These are phyloP conservation scores for Wallacemonas rigidus DNA, from an alignment of 208 protist species.

Conservation along the genomic window DNA sequence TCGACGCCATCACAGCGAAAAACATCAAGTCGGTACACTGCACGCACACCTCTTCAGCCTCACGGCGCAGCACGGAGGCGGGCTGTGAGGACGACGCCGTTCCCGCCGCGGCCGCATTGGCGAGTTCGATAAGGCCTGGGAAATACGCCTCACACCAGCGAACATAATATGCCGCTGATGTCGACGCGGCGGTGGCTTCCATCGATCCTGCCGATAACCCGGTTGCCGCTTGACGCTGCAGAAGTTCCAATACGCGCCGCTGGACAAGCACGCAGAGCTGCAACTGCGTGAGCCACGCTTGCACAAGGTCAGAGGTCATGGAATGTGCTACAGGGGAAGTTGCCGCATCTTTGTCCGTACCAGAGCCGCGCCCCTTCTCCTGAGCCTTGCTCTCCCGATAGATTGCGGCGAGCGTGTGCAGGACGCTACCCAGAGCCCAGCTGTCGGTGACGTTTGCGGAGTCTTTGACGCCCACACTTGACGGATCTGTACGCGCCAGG, in stretches of 20 bases:
- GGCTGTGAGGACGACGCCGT: not conserved
- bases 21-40: conserved; percentile 63
- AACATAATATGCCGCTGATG: not conserved
- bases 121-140: conserved; percentile 51
- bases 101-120: conserved; percentile 38
- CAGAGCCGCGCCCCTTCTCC: no score
- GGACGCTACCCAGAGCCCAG: not conserved
- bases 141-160: conserved; percentile 44
- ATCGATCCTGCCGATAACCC: no score
- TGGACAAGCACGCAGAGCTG: conserved; percentile 32
- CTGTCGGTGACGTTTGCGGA: not conserved
- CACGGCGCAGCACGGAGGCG: not conserved
- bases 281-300: conserved; percentile 20
- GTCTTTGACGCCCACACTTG: not conserved
- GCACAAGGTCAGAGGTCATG: no score
- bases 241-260: conserved; percentile 20
- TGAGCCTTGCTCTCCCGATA: no score
- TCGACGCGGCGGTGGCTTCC: no score
- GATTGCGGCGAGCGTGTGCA: not conserved
- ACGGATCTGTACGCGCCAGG: no score
- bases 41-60: conserved; percentile 41
- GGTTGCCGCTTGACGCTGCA: conserved; percentile 14
- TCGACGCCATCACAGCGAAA: conserved; percentile 47
- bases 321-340: no score
- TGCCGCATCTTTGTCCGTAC: no score